Percentiles rank a stretch among this genome's conserved stretches.
phyloP scores from a whole-genome alignment of 2,329 filamentous ascomycete species.

The Exophiala dermatitidis region DNA sequence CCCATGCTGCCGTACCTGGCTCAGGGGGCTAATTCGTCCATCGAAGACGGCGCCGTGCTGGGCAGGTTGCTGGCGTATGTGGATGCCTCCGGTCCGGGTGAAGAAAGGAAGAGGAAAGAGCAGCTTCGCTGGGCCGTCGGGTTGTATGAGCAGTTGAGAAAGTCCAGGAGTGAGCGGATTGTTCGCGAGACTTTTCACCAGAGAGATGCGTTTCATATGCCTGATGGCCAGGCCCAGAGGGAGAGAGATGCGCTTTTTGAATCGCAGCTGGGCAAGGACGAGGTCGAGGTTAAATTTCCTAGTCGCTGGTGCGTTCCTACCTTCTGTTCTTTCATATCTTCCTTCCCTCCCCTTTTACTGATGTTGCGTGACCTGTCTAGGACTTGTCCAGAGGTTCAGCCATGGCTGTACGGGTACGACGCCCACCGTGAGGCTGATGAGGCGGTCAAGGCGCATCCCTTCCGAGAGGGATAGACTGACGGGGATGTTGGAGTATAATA shows the following conservation, averaged over 20 bases:
- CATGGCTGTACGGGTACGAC: slow-evolving; percentile 60
- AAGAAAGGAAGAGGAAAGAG: background rate
- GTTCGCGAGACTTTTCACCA: slow-evolving; percentile 33
- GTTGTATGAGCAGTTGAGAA: slow-evolving; percentile 35
- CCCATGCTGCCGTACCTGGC: slow-evolving; percentile 36
- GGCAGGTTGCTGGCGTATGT: slow-evolving; percentile 39
- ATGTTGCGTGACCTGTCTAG: slow-evolving; percentile 20
- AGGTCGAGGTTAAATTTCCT: slow-evolving; percentile 48
- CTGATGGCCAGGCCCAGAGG: slow-evolving; percentile 36
- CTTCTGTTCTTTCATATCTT: background rate
- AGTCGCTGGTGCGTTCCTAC: slow-evolving; percentile 46
- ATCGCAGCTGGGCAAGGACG: slow-evolving; percentile 45
- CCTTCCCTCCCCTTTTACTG: background rate
- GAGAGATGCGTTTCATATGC: slow-evolving; percentile 34
- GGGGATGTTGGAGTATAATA: background rate
- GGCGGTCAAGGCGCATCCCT: slow-evolving; percentile 24
- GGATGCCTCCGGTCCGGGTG: too few species aligned
- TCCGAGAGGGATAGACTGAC: background rate
- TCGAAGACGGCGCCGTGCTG: slow-evolving; percentile 31
- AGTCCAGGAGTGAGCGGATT: slow-evolving; percentile 35
- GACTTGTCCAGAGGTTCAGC: slow-evolving; percentile 56
- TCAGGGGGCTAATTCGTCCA: slow-evolving; percentile 32
- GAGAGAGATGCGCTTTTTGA: slow-evolving; percentile 47
- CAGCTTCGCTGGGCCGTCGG: slow-evolving; percentile 30
- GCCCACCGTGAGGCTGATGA: slow-evolving; percentile 50